These are phyloP conservation scores for Spathaspora girioi DNA, from an alignment of 805 yeast species.

Conservation along the genomic window DNA sequence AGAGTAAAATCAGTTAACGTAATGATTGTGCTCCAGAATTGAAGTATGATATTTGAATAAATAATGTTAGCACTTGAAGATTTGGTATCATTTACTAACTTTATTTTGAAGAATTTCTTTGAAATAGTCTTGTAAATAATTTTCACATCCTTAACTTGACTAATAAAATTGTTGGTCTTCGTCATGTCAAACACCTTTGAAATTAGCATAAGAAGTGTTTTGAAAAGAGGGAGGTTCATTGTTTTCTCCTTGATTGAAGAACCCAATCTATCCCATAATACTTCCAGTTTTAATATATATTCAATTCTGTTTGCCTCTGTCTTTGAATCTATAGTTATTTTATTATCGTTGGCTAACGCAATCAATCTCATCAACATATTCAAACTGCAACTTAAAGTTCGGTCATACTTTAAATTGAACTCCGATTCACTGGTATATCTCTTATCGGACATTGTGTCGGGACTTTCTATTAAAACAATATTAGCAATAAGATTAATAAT, in stretches of 20 bases:
- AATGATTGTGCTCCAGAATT: constrained; percentile 46
- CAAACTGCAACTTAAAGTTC: constrained; percentile 52
- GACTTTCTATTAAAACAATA: constrained; percentile 52
- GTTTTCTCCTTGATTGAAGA: constrained; percentile 19
- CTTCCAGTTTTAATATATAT: constrained; percentile 22
- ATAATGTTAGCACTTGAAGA: constrained; percentile 25
- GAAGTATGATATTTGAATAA: constrained; percentile 44
- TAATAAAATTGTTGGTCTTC: constrained; percentile 13
- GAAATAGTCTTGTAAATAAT: constrained; percentile 37
- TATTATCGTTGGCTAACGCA: constrained; percentile 14
- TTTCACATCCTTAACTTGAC: constrained; percentile 14
- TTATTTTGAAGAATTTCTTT: constrained; percentile 44
- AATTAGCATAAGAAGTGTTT: constrained; percentile 20
- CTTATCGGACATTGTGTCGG: constrained; percentile 69
- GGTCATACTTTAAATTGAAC: constrained; percentile 55
- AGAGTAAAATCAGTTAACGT: constrained; percentile 30
- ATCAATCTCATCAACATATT: constrained; percentile 40
- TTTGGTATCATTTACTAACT: constrained; percentile 26
- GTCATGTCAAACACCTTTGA: constrained; percentile 15
- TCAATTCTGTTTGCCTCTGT: constrained; percentile 1
- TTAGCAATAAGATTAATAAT: constrained; percentile 54
- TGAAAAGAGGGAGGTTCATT: constrained; percentile 29
- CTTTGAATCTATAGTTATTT: constrained; percentile 9
- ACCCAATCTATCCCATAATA: constrained; percentile 32
- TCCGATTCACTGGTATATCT: constrained; percentile 67